phyloP scores from a whole-genome alignment of 2,329 filamentous ascomycete species.

The Talaromyces sp. region DNA sequence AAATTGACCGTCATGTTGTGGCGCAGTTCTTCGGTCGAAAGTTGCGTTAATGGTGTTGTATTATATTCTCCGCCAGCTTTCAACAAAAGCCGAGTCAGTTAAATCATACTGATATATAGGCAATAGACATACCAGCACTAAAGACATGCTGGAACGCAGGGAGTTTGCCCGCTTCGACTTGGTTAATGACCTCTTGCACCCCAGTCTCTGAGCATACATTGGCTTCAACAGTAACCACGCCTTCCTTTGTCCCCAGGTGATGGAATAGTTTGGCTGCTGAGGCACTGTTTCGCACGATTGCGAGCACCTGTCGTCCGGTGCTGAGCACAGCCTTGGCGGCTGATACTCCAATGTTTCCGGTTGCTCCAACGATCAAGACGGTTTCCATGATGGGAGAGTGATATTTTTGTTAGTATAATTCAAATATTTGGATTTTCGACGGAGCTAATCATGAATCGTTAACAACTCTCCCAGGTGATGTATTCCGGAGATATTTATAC shows the following conservation, averaged over 20 bases:
- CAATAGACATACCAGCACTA: neutral
- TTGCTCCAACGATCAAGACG: slow-evolving; percentile 6
- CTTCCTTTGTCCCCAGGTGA: slow-evolving; percentile 2
- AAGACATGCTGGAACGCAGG: slow-evolving; percentile 8
- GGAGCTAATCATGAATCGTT: neutral
- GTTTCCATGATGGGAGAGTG: slow-evolving; percentile 2
- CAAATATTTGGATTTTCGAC: neutral
- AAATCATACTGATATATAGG: neutral
- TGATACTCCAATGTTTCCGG: slow-evolving; percentile 6
- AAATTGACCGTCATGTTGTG: slow-evolving; percentile 7
- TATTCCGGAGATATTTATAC: neutral
- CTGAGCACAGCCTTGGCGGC: neutral
- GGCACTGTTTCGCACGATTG: slow-evolving; percentile 4
- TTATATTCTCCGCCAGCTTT: slow-evolving; percentile 4
- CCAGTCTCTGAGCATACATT: slow-evolving; percentile 1
- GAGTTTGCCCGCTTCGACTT: slow-evolving; percentile 3
- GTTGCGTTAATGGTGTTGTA: neutral
- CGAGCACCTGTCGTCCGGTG: slow-evolving; percentile 1
- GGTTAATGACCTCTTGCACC: neutral
- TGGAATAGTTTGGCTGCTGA: slow-evolving; percentile 5
- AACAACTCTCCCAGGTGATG: neutral
- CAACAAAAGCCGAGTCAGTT: neutral
- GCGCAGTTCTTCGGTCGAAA: slow-evolving; percentile 1
- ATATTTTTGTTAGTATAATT: neutral
- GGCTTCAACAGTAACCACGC: slow-evolving; percentile 2